phyloP scores from a whole-genome alignment of 140 eudicot genomes.

The Senecio squalidus region DNA sequence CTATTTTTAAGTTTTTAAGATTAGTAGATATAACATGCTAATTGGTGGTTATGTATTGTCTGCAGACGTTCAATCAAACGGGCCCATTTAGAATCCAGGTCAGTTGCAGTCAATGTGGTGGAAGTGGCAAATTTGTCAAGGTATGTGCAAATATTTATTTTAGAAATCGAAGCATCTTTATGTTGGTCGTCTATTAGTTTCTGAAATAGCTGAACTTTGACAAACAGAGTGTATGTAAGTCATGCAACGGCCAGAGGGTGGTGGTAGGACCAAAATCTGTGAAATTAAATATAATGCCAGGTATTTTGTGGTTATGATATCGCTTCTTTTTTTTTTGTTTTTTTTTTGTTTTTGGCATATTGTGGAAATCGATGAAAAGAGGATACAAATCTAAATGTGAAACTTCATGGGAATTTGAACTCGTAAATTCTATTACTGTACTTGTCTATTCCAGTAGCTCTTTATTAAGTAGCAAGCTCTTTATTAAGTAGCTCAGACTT shows the following conservation, averaged over 20 bases:
- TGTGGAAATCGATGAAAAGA: neutral
- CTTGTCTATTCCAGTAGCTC: too few relatives aligned
- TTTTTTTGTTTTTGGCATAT: neutral
- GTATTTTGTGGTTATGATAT: constrained; percentile 28
- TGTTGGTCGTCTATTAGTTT: neutral
- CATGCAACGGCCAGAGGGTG: constrained; percentile 75
- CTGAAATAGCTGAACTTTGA: constrained; percentile 21
- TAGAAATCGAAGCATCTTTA: neutral
- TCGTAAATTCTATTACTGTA: neutral
- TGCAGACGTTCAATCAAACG: constrained; percentile 40
- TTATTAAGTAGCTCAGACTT: too few relatives aligned
- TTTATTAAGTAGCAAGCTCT: too few relatives aligned
- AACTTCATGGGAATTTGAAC: neutral
- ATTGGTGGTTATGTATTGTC: constrained; percentile 9
- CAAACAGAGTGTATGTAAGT: constrained; percentile 63
- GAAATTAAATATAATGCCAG: constrained; percentile 78
- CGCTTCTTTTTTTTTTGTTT: neutral
- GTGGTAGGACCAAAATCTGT: constrained; percentile 74
- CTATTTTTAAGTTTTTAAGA: neutral
- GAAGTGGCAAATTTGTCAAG: constrained; percentile 54
- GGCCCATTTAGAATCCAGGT: constrained; percentile 54
- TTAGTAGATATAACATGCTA: neutral
- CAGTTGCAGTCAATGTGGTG: constrained; percentile 48
- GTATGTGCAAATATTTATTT: constrained; percentile 16
- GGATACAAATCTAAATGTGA: neutral